These are phyloP conservation scores for Corchorus capsularis DNA, from an alignment of 345 rosid genomes.

Conservation along the genomic window DNA sequence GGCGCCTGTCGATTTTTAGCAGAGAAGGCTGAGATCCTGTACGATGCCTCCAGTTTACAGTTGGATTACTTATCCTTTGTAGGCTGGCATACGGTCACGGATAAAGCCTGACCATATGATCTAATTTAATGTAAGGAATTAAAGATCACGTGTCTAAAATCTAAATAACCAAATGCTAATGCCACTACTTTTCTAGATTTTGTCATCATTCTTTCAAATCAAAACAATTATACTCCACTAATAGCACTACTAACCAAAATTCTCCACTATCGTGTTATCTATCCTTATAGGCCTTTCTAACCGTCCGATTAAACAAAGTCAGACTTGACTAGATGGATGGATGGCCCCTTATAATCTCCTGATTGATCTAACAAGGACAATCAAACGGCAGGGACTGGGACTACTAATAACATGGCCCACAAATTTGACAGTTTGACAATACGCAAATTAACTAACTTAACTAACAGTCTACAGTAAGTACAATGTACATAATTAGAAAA, in stretches of 20 bases:
- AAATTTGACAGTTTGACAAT: constrained; percentile 16
- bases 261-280: background rate
- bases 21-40: constrained; percentile 1
- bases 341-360: background rate
- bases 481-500: background rate
- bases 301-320: background rate
- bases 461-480: constrained; percentile 3
- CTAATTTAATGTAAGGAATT: background rate
- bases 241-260: no score
- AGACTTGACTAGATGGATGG: background rate
- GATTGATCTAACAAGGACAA: constrained; percentile 3
- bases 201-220: no score
- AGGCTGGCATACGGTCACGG: background rate
- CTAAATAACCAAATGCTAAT: background rate
- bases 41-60: background rate
- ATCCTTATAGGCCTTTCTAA: background rate
- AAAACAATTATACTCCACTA: no score
- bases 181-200: no score
- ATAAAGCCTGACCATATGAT: background rate
- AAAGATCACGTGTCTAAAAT: constrained; percentile 6
- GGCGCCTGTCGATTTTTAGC: constrained; percentile 20
- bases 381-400: constrained; percentile 11
- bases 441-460: constrained; percentile 25
- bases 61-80: background rate
- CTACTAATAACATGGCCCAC: constrained; percentile 2